Percentiles rank a stretch among this genome's conserved stretches.
These are phyloP conservation scores for Hypoxylon crocopeplum DNA, from an alignment of 495 filamentous ascomycete genomes.

Conservation along the genomic window DNA sequence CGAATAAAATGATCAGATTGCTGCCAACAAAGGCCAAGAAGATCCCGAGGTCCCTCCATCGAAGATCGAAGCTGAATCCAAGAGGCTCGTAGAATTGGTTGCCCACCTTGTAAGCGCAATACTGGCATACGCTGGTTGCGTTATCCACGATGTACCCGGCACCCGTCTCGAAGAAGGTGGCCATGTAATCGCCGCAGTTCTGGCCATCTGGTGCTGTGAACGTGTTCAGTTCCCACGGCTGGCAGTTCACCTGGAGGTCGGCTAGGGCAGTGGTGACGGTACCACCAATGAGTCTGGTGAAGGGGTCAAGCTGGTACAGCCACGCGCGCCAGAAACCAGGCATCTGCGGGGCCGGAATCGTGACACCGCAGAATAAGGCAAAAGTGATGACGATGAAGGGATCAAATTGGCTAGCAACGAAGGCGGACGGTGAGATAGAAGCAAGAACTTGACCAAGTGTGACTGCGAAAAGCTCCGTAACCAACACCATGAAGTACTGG, in stretches of 20 bases:
- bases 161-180: conserved; percentile 69
- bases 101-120: conserved; percentile 78
- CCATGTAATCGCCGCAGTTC: conserved; percentile 77
- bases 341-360: conserved; percentile 76
- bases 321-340: conserved; percentile 79
- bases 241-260: conserved; percentile 65
- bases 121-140: conserved; percentile 68
- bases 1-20: conserved; percentile 76
- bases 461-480: conserved; percentile 79
- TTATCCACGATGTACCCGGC: conserved; percentile 74
- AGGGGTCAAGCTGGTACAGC: conserved; percentile 85
- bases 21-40: conserved; percentile 74
- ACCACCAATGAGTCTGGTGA: conserved; percentile 81
- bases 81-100: conserved; percentile 78
- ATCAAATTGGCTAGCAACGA: conserved; percentile 75
- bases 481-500: conserved; percentile 81
- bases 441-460: conserved; percentile 73
- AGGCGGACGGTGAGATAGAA: conserved; percentile 71
- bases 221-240: conserved; percentile 59
- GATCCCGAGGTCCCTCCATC: conserved; percentile 85
- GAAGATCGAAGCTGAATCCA: conserved; percentile 65
- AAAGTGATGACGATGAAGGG: conserved; percentile 82
- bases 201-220: conserved; percentile 67
- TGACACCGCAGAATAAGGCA: conserved; percentile 83
- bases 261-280: conserved; percentile 80